phyloP scores from a whole-genome alignment of 2,329 filamentous ascomycete species.

The Beauveria scarabaeidicola region DNA sequence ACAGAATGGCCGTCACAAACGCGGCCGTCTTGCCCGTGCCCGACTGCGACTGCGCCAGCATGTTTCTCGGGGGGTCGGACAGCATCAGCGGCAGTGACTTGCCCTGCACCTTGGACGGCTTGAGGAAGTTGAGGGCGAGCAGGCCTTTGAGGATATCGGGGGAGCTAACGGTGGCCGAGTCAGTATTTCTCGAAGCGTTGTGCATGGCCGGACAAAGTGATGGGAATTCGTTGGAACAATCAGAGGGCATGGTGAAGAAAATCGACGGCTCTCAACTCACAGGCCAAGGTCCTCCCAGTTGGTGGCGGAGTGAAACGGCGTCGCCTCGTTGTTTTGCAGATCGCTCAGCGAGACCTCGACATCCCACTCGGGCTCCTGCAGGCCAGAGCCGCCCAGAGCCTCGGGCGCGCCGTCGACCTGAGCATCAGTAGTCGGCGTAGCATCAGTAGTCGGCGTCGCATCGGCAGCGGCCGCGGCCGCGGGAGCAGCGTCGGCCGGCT shows the following conservation, averaged over 20 bases:
- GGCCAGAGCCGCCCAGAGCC: slow-evolving; percentile 38
- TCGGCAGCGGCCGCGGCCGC: slow-evolving; percentile 13
- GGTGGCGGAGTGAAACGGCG: slow-evolving; percentile 77
- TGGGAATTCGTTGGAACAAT: too few relatives aligned
- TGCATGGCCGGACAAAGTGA: too few relatives aligned
- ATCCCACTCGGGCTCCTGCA: slow-evolving; percentile 69
- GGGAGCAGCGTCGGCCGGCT: slow-evolving; percentile 18
- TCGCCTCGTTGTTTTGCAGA: slow-evolving; percentile 75
- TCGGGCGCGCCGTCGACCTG: slow-evolving; percentile 30
- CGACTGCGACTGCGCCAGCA: slow-evolving; percentile 98
- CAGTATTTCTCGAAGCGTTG: not conserved
- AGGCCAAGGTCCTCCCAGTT: slow-evolving; percentile 80
- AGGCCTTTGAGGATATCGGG: slow-evolving; percentile 66
- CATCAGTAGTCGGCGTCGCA: slow-evolving; percentile 7
- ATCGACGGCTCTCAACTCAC: slow-evolving; percentile 40
- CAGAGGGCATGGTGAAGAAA: too few relatives aligned
- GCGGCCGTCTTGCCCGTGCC: slow-evolving; percentile 97
- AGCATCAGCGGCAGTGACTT: slow-evolving; percentile 86
- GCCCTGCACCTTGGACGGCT: slow-evolving; percentile 97
- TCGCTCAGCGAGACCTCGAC: slow-evolving; percentile 91
- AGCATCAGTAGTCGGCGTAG: slow-evolving; percentile 19
- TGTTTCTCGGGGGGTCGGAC: slow-evolving; percentile 75
- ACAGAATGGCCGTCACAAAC: slow-evolving; percentile 86
- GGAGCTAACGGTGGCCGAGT: slow-evolving; percentile 19
- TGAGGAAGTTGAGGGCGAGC: slow-evolving; percentile 74